Evolutionary conservation across 192 early-diverging fungal species (phyloP), one percentile per base, ranked within the genome.

Genomic region (Backusella tuberculispora): DNA sequence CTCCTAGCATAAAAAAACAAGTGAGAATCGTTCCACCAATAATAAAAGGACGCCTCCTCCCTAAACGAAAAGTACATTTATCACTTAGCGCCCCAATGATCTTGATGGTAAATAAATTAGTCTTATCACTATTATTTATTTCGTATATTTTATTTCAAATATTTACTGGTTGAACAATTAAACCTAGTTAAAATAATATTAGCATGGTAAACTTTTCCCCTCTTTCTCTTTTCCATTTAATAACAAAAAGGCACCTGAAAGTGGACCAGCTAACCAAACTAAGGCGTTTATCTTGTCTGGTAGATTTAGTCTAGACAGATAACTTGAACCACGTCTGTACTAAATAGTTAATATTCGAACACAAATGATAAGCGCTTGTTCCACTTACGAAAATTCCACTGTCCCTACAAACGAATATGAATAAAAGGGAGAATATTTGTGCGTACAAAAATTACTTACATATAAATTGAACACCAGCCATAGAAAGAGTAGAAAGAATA

Each of bases 41-140:
- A 0, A 73, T 73, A 44, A 41, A 73, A 44, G 71, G 53, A 13
- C 71, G n/a, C 10, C 53, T 53, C 53, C 53, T 60, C 26, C 53
- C 53, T 43, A 53, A 63, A 0, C 56, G 50, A 63, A 43, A 73
- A n/a, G 37, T 41, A 45, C 53, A 73, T 1, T 53, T 73, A 43
- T 73, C 71, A 24, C 53, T 73, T 17, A 73, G n/a, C 5, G 40
- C 53, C 4, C 71, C 53, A 24, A 63, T 45, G 24, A 73, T 19
- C n/a, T 40, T 9, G 15, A 41, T 13, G n/a, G 21, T 42, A 67
- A 0, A 42, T 12, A 43, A 43, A 67, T 67, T 21, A 42, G 40
- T 21, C 38, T 4, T 38, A 7, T 44, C 7, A 6, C 42, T 38
- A 40, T 42, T 24, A 6, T 21, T 67, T 0, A 12, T 42, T 24